Evolutionary conservation across 257 asterid genomes (phyloP).

Genomic region (Penstemon davidsonii): DNA sequence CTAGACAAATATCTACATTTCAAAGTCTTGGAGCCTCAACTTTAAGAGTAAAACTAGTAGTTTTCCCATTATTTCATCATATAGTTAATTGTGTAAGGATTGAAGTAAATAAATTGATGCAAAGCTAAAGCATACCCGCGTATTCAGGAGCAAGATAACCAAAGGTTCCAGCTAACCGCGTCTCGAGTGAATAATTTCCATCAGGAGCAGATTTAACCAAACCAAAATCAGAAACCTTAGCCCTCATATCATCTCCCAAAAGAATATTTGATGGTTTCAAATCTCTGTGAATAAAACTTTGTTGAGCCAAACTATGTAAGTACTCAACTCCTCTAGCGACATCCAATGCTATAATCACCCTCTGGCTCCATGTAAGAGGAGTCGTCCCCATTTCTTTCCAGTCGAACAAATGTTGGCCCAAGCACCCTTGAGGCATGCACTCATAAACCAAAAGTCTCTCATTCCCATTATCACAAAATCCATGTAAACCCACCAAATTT

Average conservation of each 20-base stretch:
- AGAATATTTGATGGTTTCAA: conserved; percentile 85
- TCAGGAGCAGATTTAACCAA: conserved; percentile 76
- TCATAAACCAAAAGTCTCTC: conserved; percentile 87
- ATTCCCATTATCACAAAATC: conserved; percentile 66
- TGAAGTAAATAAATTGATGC: not conserved
- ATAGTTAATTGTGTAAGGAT: too few relatives aligned
- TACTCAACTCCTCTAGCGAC: conserved; percentile 94
- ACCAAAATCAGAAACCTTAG: conserved; percentile 94
- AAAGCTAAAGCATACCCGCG: conserved; percentile 50
- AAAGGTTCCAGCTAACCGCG: conserved; percentile 86
- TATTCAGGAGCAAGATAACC: conserved; percentile 99
- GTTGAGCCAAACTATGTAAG: conserved; percentile 75
- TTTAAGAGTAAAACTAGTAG: too few relatives aligned
- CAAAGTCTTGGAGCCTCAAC: too few relatives aligned
- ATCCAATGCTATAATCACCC: conserved; percentile 72
- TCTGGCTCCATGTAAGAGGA: conserved; percentile 71
- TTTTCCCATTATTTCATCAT: too few relatives aligned
- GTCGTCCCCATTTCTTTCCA: conserved; percentile 31
- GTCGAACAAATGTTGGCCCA: conserved; percentile 60
- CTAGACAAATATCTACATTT: too few relatives aligned
- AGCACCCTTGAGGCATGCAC: conserved; percentile 88
- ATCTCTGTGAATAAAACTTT: conserved; percentile 89
- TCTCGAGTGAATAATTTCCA: conserved; percentile 59
- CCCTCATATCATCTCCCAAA: conserved; percentile 81
- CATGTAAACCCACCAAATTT: conserved; percentile 73